Base-by-base conservation (phyloP, 2,329 filamentous ascomycete genomes). In the Pseudogymnoascus sp. region DNA sequence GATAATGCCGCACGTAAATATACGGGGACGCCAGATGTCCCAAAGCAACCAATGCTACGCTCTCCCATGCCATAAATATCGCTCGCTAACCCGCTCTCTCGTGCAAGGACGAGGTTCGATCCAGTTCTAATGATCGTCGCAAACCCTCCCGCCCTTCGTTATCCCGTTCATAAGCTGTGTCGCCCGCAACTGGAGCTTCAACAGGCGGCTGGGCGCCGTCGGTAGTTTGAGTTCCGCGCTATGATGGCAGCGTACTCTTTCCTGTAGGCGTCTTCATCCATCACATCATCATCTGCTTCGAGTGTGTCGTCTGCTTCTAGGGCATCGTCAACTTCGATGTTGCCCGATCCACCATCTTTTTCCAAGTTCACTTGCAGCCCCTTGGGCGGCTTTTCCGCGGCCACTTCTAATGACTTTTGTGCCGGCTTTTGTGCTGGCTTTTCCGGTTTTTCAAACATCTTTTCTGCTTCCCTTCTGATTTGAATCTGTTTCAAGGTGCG, bases 371-470 rank as follows among this genome's bases (percentile, higher is more conserved):
- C 58, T 29, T 59, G 15, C 2, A 59, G 21, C 35, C 27, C 38
- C 6, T 59, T 59, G 2, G 58, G 58, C 35, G 33, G 17, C 5
- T 39, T 59, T 27, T 59, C 35, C 58, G 35, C 3, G 21, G 17
- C 21, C 17, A 12, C 25, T 17, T 59, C 58, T 27, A 15, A 27
- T 59, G 15, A 38, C 35, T 59, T 59, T 31, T 39, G 35, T 6
- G 58, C 58, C 33, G 33, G 36, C 58, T 59, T 59, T 39, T 36
- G 33, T 29, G 58, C 58, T 39, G 36, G 38, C 33, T 41, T 41
- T 39, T 39, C 38, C 48, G 48, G 48, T 55, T 55, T 55, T 29
- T 55, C 48, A 55, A 55, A 55, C 58, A 59, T 39, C 35, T 41
- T 41, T 15, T 59, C 58, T 31, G 33, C 38, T 59, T 59, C 58